Evolutionary conservation across 805 yeast species (phyloP).

Genomic region (Naumovozyma dairenensis): DNA sequence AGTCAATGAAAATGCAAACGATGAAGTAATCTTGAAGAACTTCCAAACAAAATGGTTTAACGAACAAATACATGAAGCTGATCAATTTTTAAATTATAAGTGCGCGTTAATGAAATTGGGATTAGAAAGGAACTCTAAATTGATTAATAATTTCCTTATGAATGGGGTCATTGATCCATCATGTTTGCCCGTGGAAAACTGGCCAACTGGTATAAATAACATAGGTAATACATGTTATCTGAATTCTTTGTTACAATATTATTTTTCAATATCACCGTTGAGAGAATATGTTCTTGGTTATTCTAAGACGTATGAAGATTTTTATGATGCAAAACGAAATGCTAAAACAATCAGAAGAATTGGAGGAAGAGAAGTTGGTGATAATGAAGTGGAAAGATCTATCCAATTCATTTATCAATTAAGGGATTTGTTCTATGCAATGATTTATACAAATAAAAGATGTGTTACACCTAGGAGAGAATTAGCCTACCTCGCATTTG

Average conservation of each 20-base stretch:
- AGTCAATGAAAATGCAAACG: conserved; percentile 42
- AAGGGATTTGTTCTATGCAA: conserved; percentile 54
- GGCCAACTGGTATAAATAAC: conserved; percentile 90
- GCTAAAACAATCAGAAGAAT: conserved; percentile 44
- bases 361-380: conserved; percentile 79
- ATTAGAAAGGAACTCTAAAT: conserved; percentile 40
- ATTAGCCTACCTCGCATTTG: conserved; percentile 78
- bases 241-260: conserved; percentile 83
- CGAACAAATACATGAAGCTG: conserved; percentile 22
- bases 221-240: conserved; percentile 94
- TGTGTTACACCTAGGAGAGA: conserved; percentile 76
- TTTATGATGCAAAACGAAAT: conserved; percentile 12
- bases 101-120: conserved; percentile 50
- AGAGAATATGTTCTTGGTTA: conserved; percentile 56
- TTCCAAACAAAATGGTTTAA: conserved; percentile 26
- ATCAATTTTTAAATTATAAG: conserved; percentile 49
- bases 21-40: conserved; percentile 33
- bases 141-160: conserved; percentile 46
- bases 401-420: conserved; percentile 71
- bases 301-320: conserved; percentile 30
- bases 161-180: conserved; percentile 56
- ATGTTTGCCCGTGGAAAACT: conserved; percentile 49
- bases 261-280: conserved; percentile 76
- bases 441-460: conserved; percentile 52
- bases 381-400: conserved; percentile 69